Percentiles rank a stretch among this genome's conserved stretches.
Conservation (phyloP, 2,329 filamentous ascomycete genomes). For the Colletotrichum somersetense region DNA sequence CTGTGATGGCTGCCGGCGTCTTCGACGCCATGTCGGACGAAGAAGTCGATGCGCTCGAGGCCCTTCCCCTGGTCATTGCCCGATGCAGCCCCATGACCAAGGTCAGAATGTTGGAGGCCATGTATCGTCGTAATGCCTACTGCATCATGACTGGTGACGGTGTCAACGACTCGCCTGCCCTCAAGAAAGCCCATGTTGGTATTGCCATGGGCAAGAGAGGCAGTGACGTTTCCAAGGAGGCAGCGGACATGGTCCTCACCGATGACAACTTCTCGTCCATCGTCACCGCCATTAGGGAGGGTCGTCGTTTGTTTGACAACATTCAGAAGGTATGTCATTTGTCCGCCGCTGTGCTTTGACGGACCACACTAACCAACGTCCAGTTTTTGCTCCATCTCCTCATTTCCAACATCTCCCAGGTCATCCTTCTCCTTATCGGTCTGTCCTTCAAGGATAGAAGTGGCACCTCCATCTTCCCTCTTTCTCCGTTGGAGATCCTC, state of each 20-base stretch:
- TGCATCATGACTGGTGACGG: constrained; percentile 83
- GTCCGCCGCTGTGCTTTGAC: neutral
- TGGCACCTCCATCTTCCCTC: constrained; percentile 74
- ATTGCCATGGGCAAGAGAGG: constrained; percentile 81
- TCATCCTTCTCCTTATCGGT: constrained; percentile 75
- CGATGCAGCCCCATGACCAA: constrained; percentile 79
- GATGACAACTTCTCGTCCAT: constrained; percentile 91
- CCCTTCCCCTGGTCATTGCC: constrained; percentile 76
- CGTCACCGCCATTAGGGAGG: constrained; percentile 78
- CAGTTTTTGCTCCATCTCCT: constrained; percentile 75
- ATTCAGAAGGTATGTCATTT: constrained; percentile 73
- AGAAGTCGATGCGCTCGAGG: constrained; percentile 71
- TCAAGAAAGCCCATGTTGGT: constrained; percentile 80
- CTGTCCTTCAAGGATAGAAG: constrained; percentile 74
- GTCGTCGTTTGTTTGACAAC: constrained; percentile 77
- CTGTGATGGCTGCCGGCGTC: constrained; percentile 72
- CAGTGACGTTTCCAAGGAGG: constrained; percentile 82
- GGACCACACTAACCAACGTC: constrained; percentile 2
- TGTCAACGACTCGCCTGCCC: constrained; percentile 80
- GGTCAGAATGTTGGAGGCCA: constrained; percentile 81
- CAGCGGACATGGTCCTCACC: constrained; percentile 88
- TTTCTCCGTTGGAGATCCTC: constrained; percentile 79
- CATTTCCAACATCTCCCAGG: constrained; percentile 78
- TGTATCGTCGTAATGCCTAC: constrained; percentile 75
- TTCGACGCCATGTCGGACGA: constrained; percentile 73